Base-by-base conservation (phyloP, 2,329 filamentous ascomycete species). In the Pseudocercospora vitis region DNA sequence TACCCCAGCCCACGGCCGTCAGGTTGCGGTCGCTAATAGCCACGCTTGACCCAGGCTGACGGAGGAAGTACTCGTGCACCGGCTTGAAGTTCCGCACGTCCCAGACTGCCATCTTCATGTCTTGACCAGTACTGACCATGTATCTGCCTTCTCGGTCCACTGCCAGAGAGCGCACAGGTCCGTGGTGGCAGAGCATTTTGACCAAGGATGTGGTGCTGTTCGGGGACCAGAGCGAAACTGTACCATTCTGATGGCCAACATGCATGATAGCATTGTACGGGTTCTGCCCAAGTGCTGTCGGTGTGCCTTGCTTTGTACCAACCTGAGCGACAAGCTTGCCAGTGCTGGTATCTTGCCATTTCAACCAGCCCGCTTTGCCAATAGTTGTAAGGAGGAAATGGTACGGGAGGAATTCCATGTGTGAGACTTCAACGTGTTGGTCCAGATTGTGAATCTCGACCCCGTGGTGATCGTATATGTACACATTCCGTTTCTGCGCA, bases 401-500 rank as follows among this genome's bases (percentile, higher is more conserved):
- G 69, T 96, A 97, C 0, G 92, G 92, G 11, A 97, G 77, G 69
- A 96, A 99, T 72, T 97, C 90, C 81, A 99, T 90, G 71, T 95
- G 87, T 9, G 88, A 87, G 11, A 95, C 89, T 71, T 99, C 94
- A 57, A 89, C 82, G 70, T 96, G 92, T 71, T 94, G 94, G 72
- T 85, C 86, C 67, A 99, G 75, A 69, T 89, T 91, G 71, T 99
- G 94, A 50, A 99, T 76, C 74, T 99, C 94, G 16, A 96, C 88
- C 48, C 94, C 94, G 52, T 89, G 83, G 53, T 84, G 80, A 67
- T 96, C 94, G 76, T 99, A 99, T 61, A 99, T 96, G 75, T 96
- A 99, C 60, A 94, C 89, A 63, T 94, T 87, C 74, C 92, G 94
- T 78, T 96, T 96, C 74, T 99, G 92, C 39, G 94, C 91, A 9